Percentiles rank a stretch among this genome's conserved stretches.
These are phyloP conservation scores for Tricholoma bakamatsutake DNA, from an alignment of 768 basidiomycete species.

Conservation along the genomic window DNA sequence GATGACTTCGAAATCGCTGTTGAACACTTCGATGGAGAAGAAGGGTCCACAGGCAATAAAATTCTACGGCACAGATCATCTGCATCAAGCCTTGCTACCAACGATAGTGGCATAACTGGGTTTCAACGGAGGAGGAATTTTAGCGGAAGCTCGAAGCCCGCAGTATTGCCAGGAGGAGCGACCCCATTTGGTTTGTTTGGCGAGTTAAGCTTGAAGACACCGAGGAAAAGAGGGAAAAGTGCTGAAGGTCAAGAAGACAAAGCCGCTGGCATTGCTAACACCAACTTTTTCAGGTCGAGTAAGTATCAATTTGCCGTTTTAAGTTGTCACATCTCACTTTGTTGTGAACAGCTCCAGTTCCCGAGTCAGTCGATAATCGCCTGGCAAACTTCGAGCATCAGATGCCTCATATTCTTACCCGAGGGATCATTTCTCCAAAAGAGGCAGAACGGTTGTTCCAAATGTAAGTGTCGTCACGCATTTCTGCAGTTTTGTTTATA, in stretches of 20 bases:
- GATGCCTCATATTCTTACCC: constrained; percentile 58
- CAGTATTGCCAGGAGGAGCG: constrained; percentile 54
- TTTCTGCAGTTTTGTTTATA: constrained; percentile 6
- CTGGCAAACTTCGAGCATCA: constrained; percentile 38
- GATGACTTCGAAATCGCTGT: constrained; percentile 36
- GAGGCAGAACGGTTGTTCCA: constrained; percentile 72
- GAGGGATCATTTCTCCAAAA: constrained; percentile 52
- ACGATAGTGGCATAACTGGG: neutral
- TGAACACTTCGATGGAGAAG: constrained; percentile 36
- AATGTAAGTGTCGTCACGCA: constrained; percentile 40
- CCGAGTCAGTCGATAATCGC: constrained; percentile 33
- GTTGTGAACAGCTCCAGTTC: constrained; percentile 30
- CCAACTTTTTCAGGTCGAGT: constrained; percentile 65
- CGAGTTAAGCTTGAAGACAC: constrained; percentile 47
- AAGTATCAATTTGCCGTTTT: neutral
- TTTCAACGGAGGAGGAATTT: neutral
- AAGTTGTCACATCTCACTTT: constrained; percentile 1
- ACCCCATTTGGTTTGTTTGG: constrained; percentile 76
- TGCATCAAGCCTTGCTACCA: neutral
- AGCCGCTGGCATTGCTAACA: constrained; percentile 60
- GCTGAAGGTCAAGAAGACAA: constrained; percentile 40
- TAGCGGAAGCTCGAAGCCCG: constrained; percentile 11
- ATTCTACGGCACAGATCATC: constrained; percentile 23
- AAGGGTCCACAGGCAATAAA: constrained; percentile 16
- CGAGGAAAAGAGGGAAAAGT: constrained; percentile 29